Base-by-base conservation (phyloP, 1,284 basidiomycete genomes). In the Inonotus hispidus region DNA sequence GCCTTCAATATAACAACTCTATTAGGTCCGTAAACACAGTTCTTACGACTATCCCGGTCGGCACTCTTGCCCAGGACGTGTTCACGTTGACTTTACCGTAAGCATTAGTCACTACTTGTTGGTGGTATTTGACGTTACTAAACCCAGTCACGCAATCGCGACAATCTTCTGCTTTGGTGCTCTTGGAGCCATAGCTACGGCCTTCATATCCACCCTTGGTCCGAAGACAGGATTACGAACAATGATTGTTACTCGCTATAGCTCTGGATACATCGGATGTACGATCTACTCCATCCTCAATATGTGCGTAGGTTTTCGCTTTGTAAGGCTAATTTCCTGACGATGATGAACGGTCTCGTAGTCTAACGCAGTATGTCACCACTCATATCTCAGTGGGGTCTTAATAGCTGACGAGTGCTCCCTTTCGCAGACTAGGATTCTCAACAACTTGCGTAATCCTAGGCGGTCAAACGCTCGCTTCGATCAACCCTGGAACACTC, bases 221-320 rank as follows among this genome's bases (percentile, higher is more conserved):
- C 84, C 85, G 0, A 71, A 74, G 64, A 81, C 82, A 0, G 86
- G 86, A 4, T 69, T 88, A 53, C 76, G 85, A 6, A 86, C 84
- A 0, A 87, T 88, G 82, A 68, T 81, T 57, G 79, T 81, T 61
- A 72, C 76, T 3, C 74, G 83, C 1, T 85, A 78, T 66, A 79
- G 79, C 59, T 82, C 82, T 2, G 84, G 83, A 3, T 85, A 81
- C 65, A 67, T 80, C 38, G 83, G 83, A 10, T 78, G 80, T 0
- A 77, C 75, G 13, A 74, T 87, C 59, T 83, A 83, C 66, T 80
- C 82, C 8, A 66, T 87, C 53, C 69, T 87, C 8, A 86, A 84
- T 66, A 81, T 85, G 50, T 52, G 16, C 32, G 50, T 35, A 7
- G 3, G 6, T 5, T 27, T 25, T 27, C 25, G 32, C 8, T 8